Base-by-base conservation (phyloP, 2,329 filamentous ascomycete species). In the Curvularia lunata region DNA sequence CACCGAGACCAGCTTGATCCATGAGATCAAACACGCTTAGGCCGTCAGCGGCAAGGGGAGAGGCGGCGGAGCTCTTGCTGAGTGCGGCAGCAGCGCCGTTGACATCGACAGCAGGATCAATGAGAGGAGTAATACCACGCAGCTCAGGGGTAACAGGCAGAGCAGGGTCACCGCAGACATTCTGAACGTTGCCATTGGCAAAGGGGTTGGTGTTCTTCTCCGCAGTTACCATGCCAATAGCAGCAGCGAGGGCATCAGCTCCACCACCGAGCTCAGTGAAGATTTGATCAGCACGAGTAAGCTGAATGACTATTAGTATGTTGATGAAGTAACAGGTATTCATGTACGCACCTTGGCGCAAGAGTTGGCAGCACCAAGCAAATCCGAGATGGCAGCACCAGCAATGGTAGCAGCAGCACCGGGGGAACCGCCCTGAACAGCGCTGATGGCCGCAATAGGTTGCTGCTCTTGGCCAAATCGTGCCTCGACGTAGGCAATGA, bases 161-260 rank as follows among this genome's bases (percentile, higher is more conserved):
- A 25, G 81, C 78, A 1, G 86, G 77, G 62, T 91, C 86, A 37
- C 80, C 83, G 76, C 88, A 91, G 71, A 91, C 84, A 60, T 82
- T 85, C 67, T 76, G 74, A 18, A 85, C 87, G 32, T 86, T 81
- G 67, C 78, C 79, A 61, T 84, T 82, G 54, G 77, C 84, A 64
- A 86, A 89, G 50, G 86, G 86, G 79, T 90, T 90, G 80, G 89
- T 89, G 83, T 91, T 90, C 77, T 89, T 87, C 80, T 90, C 88
- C 4, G 88, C 87, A 25, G 84, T 83, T 13, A 90, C 87, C 37
- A 90, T 81, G 16, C 83, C 83, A 56, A 82, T 82, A 18, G 88
- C 88, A 19, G 85, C 88, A 13, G 82, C 80, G 56, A 90, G 79
- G 63, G 87, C 86, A 59, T 82, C 78, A n/a, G 81, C 76, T 64